Percentiles rank a stretch among this genome's conserved stretches.
phyloP scores from a whole-genome alignment of 331 rosid genomes.

The Malus hybrid region DNA sequence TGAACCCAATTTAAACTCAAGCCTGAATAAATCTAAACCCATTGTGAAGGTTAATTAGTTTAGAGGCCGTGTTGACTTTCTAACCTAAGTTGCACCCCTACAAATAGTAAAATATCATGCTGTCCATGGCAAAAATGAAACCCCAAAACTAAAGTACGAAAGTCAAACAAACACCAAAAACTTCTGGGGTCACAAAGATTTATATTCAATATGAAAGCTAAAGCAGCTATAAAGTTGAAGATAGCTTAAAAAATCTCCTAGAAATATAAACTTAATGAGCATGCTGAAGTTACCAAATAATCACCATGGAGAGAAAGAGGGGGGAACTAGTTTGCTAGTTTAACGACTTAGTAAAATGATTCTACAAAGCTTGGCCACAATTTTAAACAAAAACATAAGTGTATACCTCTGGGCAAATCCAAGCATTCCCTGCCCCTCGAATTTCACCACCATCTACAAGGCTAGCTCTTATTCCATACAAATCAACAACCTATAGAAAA shows the following conservation, averaged over 20 bases:
- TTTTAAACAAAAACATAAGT: slow-evolving; percentile 8
- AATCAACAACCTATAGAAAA: slow-evolving; percentile 69
- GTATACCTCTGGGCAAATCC: slow-evolving; percentile 94
- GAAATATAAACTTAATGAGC: not conserved
- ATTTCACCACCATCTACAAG: slow-evolving; percentile 98
- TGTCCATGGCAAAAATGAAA: no score
- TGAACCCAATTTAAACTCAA: no score
- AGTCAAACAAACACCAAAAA: no score
- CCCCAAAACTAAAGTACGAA: no score
- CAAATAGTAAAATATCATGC: no score
- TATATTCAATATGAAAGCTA: not conserved
- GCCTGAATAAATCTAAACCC: no score
- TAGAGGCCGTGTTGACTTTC: no score
- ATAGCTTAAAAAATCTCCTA: not conserved
- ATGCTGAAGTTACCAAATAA: not conserved
- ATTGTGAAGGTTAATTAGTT: no score
- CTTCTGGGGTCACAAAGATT: not conserved
- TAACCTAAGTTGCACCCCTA: no score
- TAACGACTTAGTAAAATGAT: not conserved
- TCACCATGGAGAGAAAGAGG: not conserved
- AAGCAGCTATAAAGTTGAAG: not conserved
- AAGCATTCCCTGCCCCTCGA: slow-evolving; percentile 96
- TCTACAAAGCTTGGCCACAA: not conserved
- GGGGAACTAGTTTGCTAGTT: not conserved
- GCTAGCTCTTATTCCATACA: slow-evolving; percentile 85